Evolutionary conservation across 2,329 filamentous ascomycete genomes (phyloP).

Genomic region (Paracamarosporium sp.): DNA sequence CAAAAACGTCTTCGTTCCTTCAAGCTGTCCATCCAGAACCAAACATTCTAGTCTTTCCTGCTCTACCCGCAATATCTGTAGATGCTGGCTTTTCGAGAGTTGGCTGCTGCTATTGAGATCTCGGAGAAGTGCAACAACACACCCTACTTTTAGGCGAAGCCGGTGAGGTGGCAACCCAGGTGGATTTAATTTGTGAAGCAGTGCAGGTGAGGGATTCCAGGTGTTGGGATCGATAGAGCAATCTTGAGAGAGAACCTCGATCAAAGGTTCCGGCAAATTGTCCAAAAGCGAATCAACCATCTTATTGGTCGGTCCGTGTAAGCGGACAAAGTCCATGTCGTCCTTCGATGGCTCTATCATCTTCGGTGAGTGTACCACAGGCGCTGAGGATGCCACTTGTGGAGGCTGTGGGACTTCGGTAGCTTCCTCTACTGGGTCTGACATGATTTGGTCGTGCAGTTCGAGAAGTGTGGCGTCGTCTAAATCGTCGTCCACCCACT

Average conservation of each 20-base stretch:
- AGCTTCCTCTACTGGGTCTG: conserved; percentile 29
- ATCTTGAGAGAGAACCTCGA: conserved; percentile 44
- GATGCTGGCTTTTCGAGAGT: conserved; percentile 40
- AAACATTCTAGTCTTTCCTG: conserved; percentile 40
- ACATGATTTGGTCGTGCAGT: conserved; percentile 33
- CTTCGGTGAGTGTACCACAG: conserved; percentile 4
- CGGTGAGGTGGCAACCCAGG: conserved; percentile 42
- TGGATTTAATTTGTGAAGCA: conserved; percentile 42
- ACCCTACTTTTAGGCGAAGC: conserved; percentile 42
- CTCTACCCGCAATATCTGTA: conserved; percentile 35
- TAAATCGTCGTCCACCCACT: conserved; percentile 37
- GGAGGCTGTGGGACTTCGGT: conserved; percentile 4
- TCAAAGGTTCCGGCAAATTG: conserved; percentile 31
- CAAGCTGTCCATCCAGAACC: conserved; percentile 41
- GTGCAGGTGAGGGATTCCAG: conserved; percentile 34
- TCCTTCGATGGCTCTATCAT: conserved; percentile 11
- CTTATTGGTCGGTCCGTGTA: conserved; percentile 40
- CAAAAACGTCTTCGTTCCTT: conserved; percentile 39
- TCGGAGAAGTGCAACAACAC: conserved; percentile 34
- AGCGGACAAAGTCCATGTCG: conserved; percentile 28
- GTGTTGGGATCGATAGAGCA: conserved; percentile 17
- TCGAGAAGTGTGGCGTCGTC: conserved; percentile 42
- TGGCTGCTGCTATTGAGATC: conserved; percentile 37
- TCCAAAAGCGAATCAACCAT: conserved; percentile 30
- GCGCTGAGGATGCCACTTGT: conserved; percentile 2